Base-by-base conservation (phyloP, 371 early-diverging fungal genomes). In the Lichtheimia corymbifera region DNA sequence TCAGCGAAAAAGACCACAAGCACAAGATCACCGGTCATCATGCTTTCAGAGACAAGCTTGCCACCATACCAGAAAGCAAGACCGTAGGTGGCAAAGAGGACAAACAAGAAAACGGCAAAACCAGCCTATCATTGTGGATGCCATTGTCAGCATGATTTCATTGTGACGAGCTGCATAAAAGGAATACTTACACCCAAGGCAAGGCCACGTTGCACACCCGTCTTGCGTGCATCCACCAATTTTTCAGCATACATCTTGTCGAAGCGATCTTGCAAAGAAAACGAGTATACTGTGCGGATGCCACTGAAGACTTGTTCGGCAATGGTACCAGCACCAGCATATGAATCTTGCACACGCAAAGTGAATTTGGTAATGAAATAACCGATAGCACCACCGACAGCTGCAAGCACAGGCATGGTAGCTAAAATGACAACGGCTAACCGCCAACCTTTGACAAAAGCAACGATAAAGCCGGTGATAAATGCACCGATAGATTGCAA, bases 211-310 rank as follows among this genome's bases (percentile, higher is more conserved):
- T 75, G 77, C 41, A 81, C 63, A 30, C 88, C 91, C 15, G 82
- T 65, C 7, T 67, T 65, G 53, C 68, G 75, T 2, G 91, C 92
- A 25, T 74, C 67, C 7, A 61, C 70, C 1, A 90, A 67, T 58
- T 83, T 69, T 0, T 35, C 53, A 25, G 70, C 70, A 74, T 93
- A 98, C 20, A 85, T 72, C 5, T 66, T 61, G 14, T 80, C 68
- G 61, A 91, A 87, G 24, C 90, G 84, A 11, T 82, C 72, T 73
- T 94, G 90, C n/a, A 86, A 86, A 58, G 86, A 85, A 72, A 96
- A 96, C 9, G 95, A 83, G 44, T 84, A 85, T 18, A 95, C 91
- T 12, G 97, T 97, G 45, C 95, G 85, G 53, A 97, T 91, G 28
- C 87, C 84, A 6, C 91, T 70, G 57, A 98, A 79, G 0, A 84